These are phyloP conservation scores for Sabuloglossum arenarium DNA, from an alignment of 495 filamentous ascomycete genomes.

Conservation along the genomic window DNA sequence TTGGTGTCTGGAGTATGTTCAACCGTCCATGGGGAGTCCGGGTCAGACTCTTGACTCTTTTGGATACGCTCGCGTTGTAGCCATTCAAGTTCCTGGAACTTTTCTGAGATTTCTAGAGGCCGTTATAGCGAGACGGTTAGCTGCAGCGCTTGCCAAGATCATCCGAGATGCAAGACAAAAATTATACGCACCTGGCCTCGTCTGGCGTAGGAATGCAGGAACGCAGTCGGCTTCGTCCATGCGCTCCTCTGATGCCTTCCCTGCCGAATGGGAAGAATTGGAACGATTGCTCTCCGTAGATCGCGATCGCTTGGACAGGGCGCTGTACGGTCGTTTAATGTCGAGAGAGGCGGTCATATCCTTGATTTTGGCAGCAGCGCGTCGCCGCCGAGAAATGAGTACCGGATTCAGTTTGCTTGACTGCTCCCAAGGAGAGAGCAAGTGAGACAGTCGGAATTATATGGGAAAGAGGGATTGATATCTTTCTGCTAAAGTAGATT, in stretches of 20 bases:
- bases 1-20: constrained; percentile 28
- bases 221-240: background rate
- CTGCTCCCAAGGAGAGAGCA: background rate
- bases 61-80: constrained; percentile 33
- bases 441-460: background rate
- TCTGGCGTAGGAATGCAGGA: constrained; percentile 4
- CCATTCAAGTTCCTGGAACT: constrained; percentile 41
- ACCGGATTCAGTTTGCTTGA: background rate
- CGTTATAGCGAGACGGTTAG: constrained; percentile 2
- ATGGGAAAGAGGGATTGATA: background rate
- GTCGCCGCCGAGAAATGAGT: constrained; percentile 1
- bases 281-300: background rate
- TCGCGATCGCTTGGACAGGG: background rate
- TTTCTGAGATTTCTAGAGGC: constrained; percentile 12
- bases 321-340: background rate
- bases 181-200: constrained; percentile 2
- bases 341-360: background rate
- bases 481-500: background rate
- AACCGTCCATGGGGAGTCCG: constrained; percentile 32
- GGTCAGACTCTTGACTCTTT: constrained; percentile 21
- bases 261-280: background rate
- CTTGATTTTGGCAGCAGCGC: constrained; percentile 1
- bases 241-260: background rate
- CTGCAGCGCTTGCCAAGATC: constrained; percentile 2
- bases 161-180: background rate